Base-by-base conservation (phyloP, 805 yeast genomes). In the Wickerhamiella hasegawae region DNA sequence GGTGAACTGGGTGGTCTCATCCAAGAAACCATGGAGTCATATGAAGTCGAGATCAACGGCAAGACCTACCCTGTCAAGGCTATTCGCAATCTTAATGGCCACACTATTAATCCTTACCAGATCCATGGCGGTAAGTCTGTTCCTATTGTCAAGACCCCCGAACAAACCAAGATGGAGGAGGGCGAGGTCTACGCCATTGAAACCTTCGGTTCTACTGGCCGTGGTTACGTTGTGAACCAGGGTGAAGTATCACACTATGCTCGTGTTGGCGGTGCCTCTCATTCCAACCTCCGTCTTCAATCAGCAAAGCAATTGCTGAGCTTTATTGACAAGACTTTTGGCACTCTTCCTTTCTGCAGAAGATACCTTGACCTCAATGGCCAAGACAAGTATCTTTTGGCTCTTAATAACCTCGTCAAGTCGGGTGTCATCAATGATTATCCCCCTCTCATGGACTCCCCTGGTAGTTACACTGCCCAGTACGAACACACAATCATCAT, bases 151-250 rank as follows among this genome's bases (percentile, higher is more conserved):
- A 78, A 85, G 49, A 81, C 81, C 49, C 87, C 84, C 5, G 98
- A 90, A 55, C 70, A 70, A 57, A 90, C 97, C 9, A 87, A 87
- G 67, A 87, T 90, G 95, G 99, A 90, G 57, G 99, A 90, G 63
- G 95, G 95, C 43, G 98, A 90, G 58, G 76, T 83, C 2, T 87
- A 82, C 65, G 99, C 99, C 41, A 87, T 90, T 52, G 99, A 90
- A 61, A 90, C 99, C 3, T 90, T 90, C 52, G 98, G 98, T 10
- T 71, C 94, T 30, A 90, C 98, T 1, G 99, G 99, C 42, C 71
- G 78, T 40, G 99, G 97, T 25, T 77, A 76, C 47, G 97, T 90
- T 24, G 62, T 76, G 32, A 62, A 73, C 5, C 77, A 73, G 41
- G 98, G 98, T 31, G 98, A 90, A 59, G 78, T 87, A 49, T 84